Base-by-base conservation (phyloP, 2,329 filamentous ascomycete genomes). In the Lachnellula arida region DNA sequence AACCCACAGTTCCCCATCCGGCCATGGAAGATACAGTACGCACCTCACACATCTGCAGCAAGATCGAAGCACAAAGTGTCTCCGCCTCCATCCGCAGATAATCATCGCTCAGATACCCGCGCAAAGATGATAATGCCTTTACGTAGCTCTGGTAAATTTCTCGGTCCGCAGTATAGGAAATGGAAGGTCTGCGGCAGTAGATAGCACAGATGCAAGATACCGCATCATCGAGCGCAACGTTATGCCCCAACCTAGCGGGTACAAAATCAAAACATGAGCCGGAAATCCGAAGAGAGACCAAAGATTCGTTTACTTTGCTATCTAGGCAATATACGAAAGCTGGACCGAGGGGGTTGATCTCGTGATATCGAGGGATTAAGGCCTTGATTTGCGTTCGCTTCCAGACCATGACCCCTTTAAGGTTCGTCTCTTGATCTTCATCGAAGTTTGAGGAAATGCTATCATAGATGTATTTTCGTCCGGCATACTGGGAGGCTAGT, bases 31-130 rank as follows among this genome's bases (percentile, higher is more conserved):
- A 15, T 8, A 7, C 14, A 17, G 12, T 17, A 40, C 57, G 51
- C n/a, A 61, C 57, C 34, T 61, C 59, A 22, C 54, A 60, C 14
- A 60, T 44, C 23, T 63, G 59, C 15, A 62, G 34, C 12, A 61
- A 39, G 28, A 63, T 53, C 12, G 61, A 61, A 17, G 59, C 57
- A 44, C 61, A 62, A 35, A 61, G 37, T 2, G 57, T 59, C 43
- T 61, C 57, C 12, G 59, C 39, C 23, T 51, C 47, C 39, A 57
- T 46, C 4, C 52, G 25, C 3, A 54, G 14, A 46, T 3, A 1
- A 12, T 14, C 9, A 32, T 61, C 49, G 11, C 23, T 25, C 1
- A 61, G 39, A 43, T 32, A 57, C 5, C 17, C 14, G 22, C 48
- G 54, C 11, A 61, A 39, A 5, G 59, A 58, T 6, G 19, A 28